Evolutionary conservation across 805 yeast genomes (phyloP).

Genomic region (Metschnikowia santaceciliae): DNA sequence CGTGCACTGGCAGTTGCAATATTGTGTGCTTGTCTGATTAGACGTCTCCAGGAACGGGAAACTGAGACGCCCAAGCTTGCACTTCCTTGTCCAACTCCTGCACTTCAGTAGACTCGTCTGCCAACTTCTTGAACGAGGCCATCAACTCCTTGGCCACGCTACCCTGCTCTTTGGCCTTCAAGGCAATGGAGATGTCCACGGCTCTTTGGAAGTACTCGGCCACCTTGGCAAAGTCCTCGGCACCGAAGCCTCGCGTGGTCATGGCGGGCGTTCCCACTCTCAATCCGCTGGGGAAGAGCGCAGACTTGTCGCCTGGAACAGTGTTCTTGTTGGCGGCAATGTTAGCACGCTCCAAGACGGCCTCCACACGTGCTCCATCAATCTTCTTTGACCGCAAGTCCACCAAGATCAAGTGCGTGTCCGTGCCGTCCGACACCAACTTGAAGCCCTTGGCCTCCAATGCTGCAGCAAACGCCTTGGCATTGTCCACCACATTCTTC

Average conservation of each 20-base stretch:
- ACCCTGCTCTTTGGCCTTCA: conserved; percentile 60
- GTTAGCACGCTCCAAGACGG: conserved; percentile 82
- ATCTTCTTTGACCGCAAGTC: conserved; percentile 74
- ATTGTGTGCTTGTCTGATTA: too few relatives aligned
- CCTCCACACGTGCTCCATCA: conserved; percentile 96
- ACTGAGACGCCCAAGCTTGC: conserved; percentile 64
- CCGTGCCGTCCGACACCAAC: conserved; percentile 90
- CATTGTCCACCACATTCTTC: conserved; percentile 74
- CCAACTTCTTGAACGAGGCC: conserved; percentile 67
- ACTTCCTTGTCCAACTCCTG: conserved; percentile 62
- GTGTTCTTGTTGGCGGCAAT: conserved; percentile 96
- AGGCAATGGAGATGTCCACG: conserved; percentile 59
- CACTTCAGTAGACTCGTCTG: conserved; percentile 60
- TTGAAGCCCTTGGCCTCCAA: conserved; percentile 62
- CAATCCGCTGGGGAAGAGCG: conserved; percentile 92
- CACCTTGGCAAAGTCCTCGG: conserved; percentile 73
- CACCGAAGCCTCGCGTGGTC: conserved; percentile 91
- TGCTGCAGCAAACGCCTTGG: conserved; percentile 69
- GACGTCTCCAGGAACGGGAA: conserved; percentile 75
- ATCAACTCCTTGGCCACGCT: conserved; percentile 55
- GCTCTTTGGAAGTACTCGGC: conserved; percentile 79
- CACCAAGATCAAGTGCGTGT: conserved; percentile 85
- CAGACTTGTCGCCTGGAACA: conserved; percentile 94
- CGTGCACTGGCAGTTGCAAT: not conserved
- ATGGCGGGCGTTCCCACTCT: conserved; percentile 98